phyloP scores from a whole-genome alignment of 768 basidiomycete species.

The Myochromella boudieri region DNA sequence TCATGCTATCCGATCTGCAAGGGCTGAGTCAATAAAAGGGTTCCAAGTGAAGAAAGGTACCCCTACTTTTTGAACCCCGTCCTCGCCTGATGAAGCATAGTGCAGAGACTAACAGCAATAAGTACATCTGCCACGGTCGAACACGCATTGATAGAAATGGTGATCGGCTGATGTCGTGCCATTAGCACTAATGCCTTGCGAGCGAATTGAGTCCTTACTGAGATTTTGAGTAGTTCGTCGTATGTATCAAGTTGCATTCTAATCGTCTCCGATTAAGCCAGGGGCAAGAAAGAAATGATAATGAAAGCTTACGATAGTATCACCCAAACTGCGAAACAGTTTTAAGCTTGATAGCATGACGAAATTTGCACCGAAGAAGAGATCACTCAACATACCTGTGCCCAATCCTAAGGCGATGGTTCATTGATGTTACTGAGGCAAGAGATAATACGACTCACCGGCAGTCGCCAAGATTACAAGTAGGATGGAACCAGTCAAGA shows the following conservation, averaged over 20 bases:
- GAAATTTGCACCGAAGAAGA: too few relatives aligned
- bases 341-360: too few relatives aligned
- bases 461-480: slow-evolving; percentile 31
- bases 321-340: slow-evolving; percentile 48
- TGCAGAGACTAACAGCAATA: slow-evolving; percentile 48
- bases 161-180: slow-evolving; percentile 38
- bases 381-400: slow-evolving; percentile 31
- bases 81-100: slow-evolving; percentile 44
- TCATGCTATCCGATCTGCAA: slow-evolving; percentile 46
- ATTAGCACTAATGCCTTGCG: too few relatives aligned
- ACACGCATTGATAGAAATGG: slow-evolving; percentile 51
- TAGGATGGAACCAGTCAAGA: slow-evolving; percentile 30
- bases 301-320: slow-evolving; percentile 34
- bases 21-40: too few relatives aligned
- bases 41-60: too few relatives aligned
- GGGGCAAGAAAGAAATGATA: background rate
- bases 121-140: slow-evolving; percentile 47
- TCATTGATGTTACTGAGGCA: background rate
- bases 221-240: slow-evolving; percentile 30
- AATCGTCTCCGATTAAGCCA: background rate
- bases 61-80: slow-evolving; percentile 53
- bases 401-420: slow-evolving; percentile 16
- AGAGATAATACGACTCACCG: slow-evolving; percentile 20
- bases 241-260: slow-evolving; percentile 41
- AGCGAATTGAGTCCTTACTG: slow-evolving; percentile 24